Conservation (phyloP, 441 rosid species). For the Viola pubescens region DNA sequence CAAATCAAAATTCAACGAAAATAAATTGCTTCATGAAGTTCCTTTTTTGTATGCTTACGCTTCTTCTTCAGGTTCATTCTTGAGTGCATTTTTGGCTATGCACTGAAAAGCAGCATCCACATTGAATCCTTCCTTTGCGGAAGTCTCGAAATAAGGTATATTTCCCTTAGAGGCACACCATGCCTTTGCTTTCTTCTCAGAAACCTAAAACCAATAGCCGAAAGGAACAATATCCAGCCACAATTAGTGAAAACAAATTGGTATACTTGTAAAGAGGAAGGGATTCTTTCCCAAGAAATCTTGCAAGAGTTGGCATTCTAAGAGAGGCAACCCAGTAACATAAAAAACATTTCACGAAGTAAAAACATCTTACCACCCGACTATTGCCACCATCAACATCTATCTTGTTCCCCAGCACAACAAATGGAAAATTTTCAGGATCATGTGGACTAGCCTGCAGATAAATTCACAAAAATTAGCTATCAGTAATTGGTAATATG, state of each 20-base stretch:
- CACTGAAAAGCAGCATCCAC: constrained; percentile 70
- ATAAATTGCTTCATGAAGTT: not conserved
- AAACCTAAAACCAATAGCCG: constrained; percentile 33
- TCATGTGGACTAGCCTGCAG: constrained; percentile 79
- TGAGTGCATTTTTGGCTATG: constrained; percentile 64
- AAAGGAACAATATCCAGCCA: constrained; percentile 16
- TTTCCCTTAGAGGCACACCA: constrained; percentile 80
- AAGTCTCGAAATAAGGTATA: constrained; percentile 71
- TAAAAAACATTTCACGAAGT: constrained; percentile 1
- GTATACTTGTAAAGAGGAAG: not conserved
- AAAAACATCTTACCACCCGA: constrained; percentile 50
- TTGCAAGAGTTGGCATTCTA: not conserved
- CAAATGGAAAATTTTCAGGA: constrained; percentile 82
- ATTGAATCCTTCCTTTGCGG: constrained; percentile 74
- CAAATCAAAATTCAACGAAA: not conserved
- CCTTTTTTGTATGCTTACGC: constrained; percentile 29
- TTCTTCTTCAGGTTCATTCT: constrained; percentile 81
- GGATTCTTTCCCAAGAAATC: not conserved
- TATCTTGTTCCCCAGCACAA: constrained; percentile 77
- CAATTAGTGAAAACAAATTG: not conserved
- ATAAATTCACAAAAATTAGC: constrained; percentile 16
- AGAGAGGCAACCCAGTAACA: not conserved
- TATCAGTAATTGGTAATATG: constrained; percentile 5
- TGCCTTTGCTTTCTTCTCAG: constrained; percentile 70
- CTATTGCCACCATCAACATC: constrained; percentile 67